Percentiles rank a stretch among this genome's conserved stretches.
phyloP scores from a whole-genome alignment of 805 yeast species.

The Starmerella khaoyaiensis region DNA sequence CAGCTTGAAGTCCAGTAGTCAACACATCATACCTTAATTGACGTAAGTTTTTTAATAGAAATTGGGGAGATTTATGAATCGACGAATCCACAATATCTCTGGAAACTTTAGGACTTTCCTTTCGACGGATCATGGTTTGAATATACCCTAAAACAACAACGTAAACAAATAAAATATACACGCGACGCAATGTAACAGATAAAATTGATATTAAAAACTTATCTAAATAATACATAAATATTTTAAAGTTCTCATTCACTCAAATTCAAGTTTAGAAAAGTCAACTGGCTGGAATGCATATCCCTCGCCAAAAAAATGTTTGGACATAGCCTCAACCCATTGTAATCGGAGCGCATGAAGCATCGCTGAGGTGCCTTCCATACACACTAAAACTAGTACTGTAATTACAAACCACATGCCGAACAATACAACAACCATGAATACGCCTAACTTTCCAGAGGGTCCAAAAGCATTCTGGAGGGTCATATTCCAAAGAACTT shows the following conservation, averaged over 20 bases:
- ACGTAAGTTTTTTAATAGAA: constrained; percentile 38
- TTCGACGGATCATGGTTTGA: constrained; percentile 5
- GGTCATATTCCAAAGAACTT: constrained; percentile 94
- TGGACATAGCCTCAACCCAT: constrained; percentile 99
- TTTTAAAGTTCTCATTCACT: neutral
- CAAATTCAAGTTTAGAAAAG: constrained; percentile 28
- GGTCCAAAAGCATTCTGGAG: constrained; percentile 63
- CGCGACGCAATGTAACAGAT: neutral
- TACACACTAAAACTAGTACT: constrained; percentile 77
- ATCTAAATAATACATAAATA: neutral
- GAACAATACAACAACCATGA: constrained; percentile 62
- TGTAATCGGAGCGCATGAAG: constrained; percentile 90
- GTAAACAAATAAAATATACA: neutral
- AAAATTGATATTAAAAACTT: neutral
- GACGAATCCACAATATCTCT: constrained; percentile 42
- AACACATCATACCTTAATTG: constrained; percentile 42
- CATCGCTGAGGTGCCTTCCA: constrained; percentile 99
- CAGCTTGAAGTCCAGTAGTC: constrained; percentile 33
- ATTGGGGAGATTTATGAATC: constrained; percentile 28
- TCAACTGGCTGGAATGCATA: constrained; percentile 74
- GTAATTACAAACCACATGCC: constrained; percentile 94
- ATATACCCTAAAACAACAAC: neutral
- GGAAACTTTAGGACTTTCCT: neutral
- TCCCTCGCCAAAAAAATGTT: constrained; percentile 96
- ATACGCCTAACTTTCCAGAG: constrained; percentile 52